Percentiles rank a stretch among this genome's conserved stretches.
phyloP scores from a whole-genome alignment of 2,329 filamentous ascomycete genomes.

The Cordyceps cicadae region DNA sequence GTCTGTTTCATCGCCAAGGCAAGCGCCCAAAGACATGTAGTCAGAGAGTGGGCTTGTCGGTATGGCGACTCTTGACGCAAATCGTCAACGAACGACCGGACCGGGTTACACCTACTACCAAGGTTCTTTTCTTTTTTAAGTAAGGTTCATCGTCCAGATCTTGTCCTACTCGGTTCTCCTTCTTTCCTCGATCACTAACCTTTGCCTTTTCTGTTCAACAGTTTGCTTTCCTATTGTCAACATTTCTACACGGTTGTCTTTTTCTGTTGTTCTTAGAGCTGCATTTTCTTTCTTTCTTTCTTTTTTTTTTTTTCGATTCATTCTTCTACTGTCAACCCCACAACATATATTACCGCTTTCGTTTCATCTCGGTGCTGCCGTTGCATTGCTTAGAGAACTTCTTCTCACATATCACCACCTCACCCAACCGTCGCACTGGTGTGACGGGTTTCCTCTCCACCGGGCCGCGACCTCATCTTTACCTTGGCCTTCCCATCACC shows the following conservation, averaged over 20 bases:
- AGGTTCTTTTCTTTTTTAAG: background rate
- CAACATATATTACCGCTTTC: background rate
- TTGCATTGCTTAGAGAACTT: background rate
- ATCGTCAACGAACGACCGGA: background rate
- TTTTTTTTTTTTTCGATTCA: no score
- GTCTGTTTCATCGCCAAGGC: constrained; percentile 6
- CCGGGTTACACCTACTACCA: background rate
- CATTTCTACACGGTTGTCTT: constrained; percentile 3
- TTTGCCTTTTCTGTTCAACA: background rate
- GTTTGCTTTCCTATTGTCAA: constrained; percentile 7
- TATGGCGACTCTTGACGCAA: background rate
- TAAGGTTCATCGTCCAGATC: background rate
- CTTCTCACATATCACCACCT: background rate
- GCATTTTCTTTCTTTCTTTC: background rate
- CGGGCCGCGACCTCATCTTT: background rate
- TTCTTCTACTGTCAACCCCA: background rate
- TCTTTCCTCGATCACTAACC: background rate
- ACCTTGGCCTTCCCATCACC: background rate
- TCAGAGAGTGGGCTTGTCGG: no score
- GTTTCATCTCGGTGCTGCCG: background rate
- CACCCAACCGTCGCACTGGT: background rate
- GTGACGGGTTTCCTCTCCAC: background rate
- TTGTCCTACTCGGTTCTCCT: background rate
- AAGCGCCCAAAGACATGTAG: background rate
- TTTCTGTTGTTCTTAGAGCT: constrained; percentile 1